Base-by-base conservation (phyloP, 202 grass and related monocot species). In the Carex arenaria region DNA sequence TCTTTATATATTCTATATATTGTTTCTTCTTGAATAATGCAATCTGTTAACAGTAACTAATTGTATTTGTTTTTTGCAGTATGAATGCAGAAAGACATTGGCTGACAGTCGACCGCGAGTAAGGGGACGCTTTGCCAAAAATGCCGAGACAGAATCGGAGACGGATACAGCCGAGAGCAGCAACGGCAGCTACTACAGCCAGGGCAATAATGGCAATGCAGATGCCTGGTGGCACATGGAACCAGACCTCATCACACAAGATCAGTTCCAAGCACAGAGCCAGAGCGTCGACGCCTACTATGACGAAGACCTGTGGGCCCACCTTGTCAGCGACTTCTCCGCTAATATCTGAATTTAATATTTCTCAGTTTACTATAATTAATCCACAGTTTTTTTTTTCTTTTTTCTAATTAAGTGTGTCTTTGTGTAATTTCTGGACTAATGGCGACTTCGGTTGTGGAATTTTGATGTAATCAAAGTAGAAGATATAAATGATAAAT, bases 71-170 rank as follows among this genome's bases (percentile, higher is more conserved):
- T 12, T 43, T 49, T 49, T 51, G 18, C 78, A 99, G 96, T 99
- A 99, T 57, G 91, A 87, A 42, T 99, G 96, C 86, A 93, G 96
- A 83, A 99, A 99, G 88, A 96, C 93, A 22, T 81, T 99, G 87
- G 96, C 96, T 0, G 96, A 99, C 17, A 94, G 89, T 87, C 78
- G 96, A 79, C 91, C 91, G 3, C 85, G 96, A 79, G 93, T 96
- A 67, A 90, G 89, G 85, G 93, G 96, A 60, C 88, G 96, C 14
- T 99, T 99, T 17, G 93, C 88, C 0, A 90, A 87, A 89, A 99
- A 94, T 55, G n/a, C 28, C 1, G 94, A 97, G 64, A 70, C 40
- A 0, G 91, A 97, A 36, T 77, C 66, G 0, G 89, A 83, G 71
- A 84, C 2, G 4, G 90, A 87, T 59, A 85, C 23, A 0, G 78